Conservation (phyloP, 805 yeast genomes). For the Yarrowia porcina region DNA sequence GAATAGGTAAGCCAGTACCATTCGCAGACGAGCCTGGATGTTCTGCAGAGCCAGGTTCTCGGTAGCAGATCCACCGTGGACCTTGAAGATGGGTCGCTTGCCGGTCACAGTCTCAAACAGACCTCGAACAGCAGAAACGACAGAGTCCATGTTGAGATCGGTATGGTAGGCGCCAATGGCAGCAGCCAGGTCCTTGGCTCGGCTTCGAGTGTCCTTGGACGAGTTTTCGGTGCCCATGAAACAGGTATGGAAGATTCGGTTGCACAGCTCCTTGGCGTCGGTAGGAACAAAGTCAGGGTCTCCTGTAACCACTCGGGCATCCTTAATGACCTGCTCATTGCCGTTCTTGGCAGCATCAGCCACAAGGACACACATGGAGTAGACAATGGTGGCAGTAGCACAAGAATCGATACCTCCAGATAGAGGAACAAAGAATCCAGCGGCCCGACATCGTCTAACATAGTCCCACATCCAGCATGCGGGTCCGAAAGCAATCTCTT, state of each 20-base stretch:
- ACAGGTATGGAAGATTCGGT: constrained; percentile 76
- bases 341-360: constrained; percentile 65
- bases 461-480: constrained; percentile 99
- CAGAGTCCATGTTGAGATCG: constrained; percentile 85
- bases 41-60: constrained; percentile 95
- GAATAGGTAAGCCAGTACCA: constrained; percentile 90
- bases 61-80: constrained; percentile 88
- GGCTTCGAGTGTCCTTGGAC: constrained; percentile 74
- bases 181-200: constrained; percentile 74
- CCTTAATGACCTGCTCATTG: constrained; percentile 70
- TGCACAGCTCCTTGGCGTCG: constrained; percentile 72
- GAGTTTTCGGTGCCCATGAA: constrained; percentile 97
- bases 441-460: constrained; percentile 81
- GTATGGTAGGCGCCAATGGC: constrained; percentile 85
- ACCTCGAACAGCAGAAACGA: constrained; percentile 68
- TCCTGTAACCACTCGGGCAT: constrained; percentile 67
- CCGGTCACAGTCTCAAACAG: constrained; percentile 90
- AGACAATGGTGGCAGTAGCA: constrained; percentile 93
- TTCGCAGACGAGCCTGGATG: constrained; percentile 92
- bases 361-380: constrained; percentile 89
- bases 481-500: constrained; percentile 96
- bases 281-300: constrained; percentile 60
- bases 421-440: constrained; percentile 88
- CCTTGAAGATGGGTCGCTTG: constrained; percentile 78
- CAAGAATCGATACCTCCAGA: constrained; percentile 98